Base-by-base conservation (phyloP, 768 basidiomycete species). In the Fomitopsis serialis region DNA sequence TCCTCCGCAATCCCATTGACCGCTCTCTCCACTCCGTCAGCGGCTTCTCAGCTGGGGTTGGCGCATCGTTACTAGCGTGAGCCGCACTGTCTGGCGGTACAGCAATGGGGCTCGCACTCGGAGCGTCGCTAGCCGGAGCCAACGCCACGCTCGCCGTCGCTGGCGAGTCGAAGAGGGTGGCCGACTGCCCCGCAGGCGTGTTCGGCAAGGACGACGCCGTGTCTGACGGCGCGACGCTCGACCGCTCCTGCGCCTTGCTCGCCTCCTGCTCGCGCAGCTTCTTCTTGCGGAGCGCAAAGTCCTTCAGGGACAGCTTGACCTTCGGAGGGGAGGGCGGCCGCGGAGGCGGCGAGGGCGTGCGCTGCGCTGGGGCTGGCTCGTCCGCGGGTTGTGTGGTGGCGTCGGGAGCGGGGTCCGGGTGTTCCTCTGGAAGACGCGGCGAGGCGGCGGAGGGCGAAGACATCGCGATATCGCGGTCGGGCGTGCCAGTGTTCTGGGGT, bases 201-300 rank as follows among this genome's bases (percentile, higher is more conserved):
- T 5, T 21, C 32, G 29, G 24, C 32, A 15, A 15, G 32, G 46
- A n/a, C 8, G 46, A 15, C 10, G 4, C 46, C 4, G 24, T 3
- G 5, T 34, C 25, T 32, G 29, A 36, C 22, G 22, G 27, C 19
- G 35, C 35, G 35, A 49, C 21, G 19, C 29, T 19, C 21, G 36
- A 34, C n/a, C n/a, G 25, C 36, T 24, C 17, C 46, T 48, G 46
- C 8, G 27, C 27, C 42, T 51, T 42, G 35, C 17, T 23, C 36
- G 19, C 23, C 22, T 40, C 48, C 58, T 78, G 76, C 57, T 79
- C 78, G 50, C 73, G 70, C 58, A 75, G 72, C 64, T 75, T 77
- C 72, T 76, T 77, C 73, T 76, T 81, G 52, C 82, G 66, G 27
- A 78, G 52, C 27, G 75, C 78, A 58, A 82, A 84, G 55, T 84